Conservation (phyloP, 2,329 filamentous ascomycete genomes). For the Trichothecium sympodiale region DNA sequence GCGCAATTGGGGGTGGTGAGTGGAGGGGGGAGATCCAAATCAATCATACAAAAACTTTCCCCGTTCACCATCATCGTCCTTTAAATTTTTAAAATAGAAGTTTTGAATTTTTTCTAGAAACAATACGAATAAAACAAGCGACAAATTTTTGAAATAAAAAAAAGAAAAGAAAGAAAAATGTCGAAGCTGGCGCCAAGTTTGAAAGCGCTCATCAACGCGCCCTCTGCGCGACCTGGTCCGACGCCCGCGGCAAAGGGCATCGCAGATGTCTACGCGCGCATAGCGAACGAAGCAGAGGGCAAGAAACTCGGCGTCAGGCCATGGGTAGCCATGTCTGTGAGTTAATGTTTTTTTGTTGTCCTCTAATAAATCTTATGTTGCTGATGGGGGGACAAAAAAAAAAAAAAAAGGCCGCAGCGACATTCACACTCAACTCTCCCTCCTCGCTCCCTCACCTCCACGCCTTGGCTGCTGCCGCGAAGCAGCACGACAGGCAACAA, state of each 20-base stretch:
- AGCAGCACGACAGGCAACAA: slow-evolving; percentile 4
- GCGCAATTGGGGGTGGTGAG: no score
- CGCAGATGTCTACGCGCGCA: slow-evolving; percentile 49
- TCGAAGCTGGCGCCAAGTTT: slow-evolving; percentile 61
- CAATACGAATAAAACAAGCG: no score
- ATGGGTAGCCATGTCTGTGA: slow-evolving; percentile 56
- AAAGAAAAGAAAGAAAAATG: slow-evolving; percentile 34
- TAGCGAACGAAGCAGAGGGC: slow-evolving; percentile 51
- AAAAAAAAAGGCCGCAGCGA: slow-evolving; percentile 62
- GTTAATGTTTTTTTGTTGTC: no score
- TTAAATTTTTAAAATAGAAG: no score
- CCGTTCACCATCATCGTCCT: no score
- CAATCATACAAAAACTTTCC: no score
- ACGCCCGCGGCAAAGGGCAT: slow-evolving; percentile 54
- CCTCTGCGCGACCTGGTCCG: slow-evolving; percentile 54
- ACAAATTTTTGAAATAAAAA: neutral
- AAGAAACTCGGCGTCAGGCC: slow-evolving; percentile 51
- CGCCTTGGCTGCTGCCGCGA: slow-evolving; percentile 36
- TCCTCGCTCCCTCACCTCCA: slow-evolving; percentile 59
- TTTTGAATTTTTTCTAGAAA: no score
- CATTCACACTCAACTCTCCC: slow-evolving; percentile 79
- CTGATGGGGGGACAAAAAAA: no score
- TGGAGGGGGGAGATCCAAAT: no score
- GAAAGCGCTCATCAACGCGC: slow-evolving; percentile 63
- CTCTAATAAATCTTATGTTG: no score